Evolutionary conservation across 768 basidiomycete species (phyloP).

Genomic region (Termitomyces sp.): DNA sequence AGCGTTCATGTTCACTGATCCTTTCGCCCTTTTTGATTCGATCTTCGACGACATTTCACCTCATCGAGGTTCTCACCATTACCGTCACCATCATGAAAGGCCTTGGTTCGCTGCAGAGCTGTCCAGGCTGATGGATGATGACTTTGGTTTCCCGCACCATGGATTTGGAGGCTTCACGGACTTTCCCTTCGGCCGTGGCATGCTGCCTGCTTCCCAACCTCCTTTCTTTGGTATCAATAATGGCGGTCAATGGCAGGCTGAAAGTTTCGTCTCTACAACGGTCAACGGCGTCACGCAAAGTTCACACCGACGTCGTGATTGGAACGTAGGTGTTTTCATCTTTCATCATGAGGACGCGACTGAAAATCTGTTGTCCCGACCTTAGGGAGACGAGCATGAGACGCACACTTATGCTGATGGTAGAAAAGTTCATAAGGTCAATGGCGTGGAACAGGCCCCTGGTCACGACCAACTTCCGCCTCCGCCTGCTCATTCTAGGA

Average conservation of each 20-base stretch:
- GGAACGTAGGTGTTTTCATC: conserved; percentile 41
- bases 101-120: conserved; percentile 26
- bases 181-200: conserved; percentile 21
- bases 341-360: conserved; percentile 8
- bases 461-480: conserved; percentile 8
- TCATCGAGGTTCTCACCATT: conserved; percentile 18
- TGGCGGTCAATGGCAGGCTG: conserved; percentile 40
- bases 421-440: conserved; percentile 60
- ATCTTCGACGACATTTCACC: conserved; percentile 56
- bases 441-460: conserved; percentile 53
- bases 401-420: conserved; percentile 67
- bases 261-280: conserved; percentile 54
- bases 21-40: conserved; percentile 69
- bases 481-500: conserved; percentile 23
- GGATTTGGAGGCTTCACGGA: conserved; percentile 23
- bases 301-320: conserved; percentile 52
- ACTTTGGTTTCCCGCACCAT: conserved; percentile 31
- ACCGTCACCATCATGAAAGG: conserved; percentile 26
- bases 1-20: conserved; percentile 64
- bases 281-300: conserved; percentile 71
- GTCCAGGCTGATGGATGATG: conserved; percentile 30
- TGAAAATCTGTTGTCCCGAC: neutral
- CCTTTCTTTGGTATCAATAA: conserved; percentile 22
- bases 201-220: conserved; percentile 11
- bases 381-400: conserved; percentile 73